These are phyloP conservation scores for Globisporangium cylindrosporum DNA, from an alignment of 352 stramenopile species.

Conservation along the genomic window DNA sequence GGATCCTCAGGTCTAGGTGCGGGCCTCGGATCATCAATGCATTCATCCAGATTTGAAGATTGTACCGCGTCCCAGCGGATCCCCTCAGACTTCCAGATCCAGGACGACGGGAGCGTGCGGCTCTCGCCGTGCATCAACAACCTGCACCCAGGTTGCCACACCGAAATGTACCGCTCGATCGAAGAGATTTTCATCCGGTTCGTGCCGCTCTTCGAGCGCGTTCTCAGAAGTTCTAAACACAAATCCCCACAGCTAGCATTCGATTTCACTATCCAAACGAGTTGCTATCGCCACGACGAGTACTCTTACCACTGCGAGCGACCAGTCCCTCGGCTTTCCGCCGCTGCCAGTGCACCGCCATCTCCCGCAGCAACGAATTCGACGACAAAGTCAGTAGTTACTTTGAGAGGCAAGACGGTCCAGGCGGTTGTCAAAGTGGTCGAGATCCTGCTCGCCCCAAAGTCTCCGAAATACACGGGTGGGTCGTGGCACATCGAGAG, in stretches of 20 bases:
- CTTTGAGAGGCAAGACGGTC: slow-evolving; percentile 21
- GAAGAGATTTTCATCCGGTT: slow-evolving; percentile 29
- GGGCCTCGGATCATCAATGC: slow-evolving; percentile 3
- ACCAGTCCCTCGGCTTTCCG: neutral
- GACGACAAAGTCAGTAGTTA: neutral
- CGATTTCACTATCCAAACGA: too few relatives aligned
- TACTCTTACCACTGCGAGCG: slow-evolving; percentile 7
- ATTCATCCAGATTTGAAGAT: slow-evolving; percentile 16
- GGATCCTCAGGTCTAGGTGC: too few relatives aligned
- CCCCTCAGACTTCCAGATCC: slow-evolving; percentile 29
- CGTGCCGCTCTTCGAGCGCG: slow-evolving; percentile 39
- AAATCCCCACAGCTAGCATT: neutral
- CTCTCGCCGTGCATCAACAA: slow-evolving; percentile 56
- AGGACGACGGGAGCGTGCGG: slow-evolving; percentile 16
- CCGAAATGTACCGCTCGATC: slow-evolving; percentile 29
- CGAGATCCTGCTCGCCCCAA: slow-evolving; percentile 41
- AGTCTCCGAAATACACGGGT: slow-evolving; percentile 33
- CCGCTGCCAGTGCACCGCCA: slow-evolving; percentile 10
- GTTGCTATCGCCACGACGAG: neutral
- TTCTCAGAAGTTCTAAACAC: slow-evolving; percentile 6
- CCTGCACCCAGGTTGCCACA: slow-evolving; percentile 29
- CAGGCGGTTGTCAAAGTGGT: slow-evolving; percentile 54
- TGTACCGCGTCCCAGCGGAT: slow-evolving; percentile 40
- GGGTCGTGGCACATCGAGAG: slow-evolving; percentile 52
- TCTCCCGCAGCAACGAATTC: neutral